Percentiles rank a stretch among this genome's conserved stretches.
Conservation (phyloP, 345 rosid species). For the Leavenworthia alabamica region DNA sequence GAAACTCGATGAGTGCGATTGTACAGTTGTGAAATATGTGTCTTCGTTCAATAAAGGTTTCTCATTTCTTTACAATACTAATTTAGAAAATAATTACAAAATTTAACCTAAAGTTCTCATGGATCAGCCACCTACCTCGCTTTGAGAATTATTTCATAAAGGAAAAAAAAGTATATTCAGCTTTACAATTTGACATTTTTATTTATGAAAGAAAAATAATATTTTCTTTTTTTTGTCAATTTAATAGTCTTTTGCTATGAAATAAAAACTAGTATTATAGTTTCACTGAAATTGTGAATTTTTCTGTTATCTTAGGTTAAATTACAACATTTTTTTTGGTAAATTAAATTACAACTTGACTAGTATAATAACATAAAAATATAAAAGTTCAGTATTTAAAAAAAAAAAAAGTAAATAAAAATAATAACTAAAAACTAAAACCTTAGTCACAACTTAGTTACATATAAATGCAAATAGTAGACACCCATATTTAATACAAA, state of each 20-base stretch:
- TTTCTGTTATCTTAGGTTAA: background rate
- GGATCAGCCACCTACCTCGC: slow-evolving; percentile 17
- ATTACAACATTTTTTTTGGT: no score
- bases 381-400: no score
- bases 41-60: slow-evolving; percentile 25
- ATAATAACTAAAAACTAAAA: no score
- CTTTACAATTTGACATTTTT: slow-evolving; percentile 19
- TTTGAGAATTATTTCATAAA: slow-evolving; percentile 14
- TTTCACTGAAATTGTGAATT: background rate
- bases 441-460: no score
- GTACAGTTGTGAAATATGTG: slow-evolving; percentile 26
- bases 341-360: background rate
- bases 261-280: background rate
- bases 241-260: background rate
- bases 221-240: background rate
- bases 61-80: background rate
- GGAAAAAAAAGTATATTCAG: slow-evolving; percentile 12
- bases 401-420: no score
- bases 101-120: slow-evolving; percentile 7
- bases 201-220: background rate
- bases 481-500: no score
- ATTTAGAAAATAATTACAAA: background rate
- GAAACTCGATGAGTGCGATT: slow-evolving; percentile 32
- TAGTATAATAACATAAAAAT: background rate
- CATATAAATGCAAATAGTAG: no score